These are phyloP conservation scores for Ophiocordyceps camponoti-saundersi DNA, from an alignment of 2,329 filamentous ascomycete species.

Conservation along the genomic window DNA sequence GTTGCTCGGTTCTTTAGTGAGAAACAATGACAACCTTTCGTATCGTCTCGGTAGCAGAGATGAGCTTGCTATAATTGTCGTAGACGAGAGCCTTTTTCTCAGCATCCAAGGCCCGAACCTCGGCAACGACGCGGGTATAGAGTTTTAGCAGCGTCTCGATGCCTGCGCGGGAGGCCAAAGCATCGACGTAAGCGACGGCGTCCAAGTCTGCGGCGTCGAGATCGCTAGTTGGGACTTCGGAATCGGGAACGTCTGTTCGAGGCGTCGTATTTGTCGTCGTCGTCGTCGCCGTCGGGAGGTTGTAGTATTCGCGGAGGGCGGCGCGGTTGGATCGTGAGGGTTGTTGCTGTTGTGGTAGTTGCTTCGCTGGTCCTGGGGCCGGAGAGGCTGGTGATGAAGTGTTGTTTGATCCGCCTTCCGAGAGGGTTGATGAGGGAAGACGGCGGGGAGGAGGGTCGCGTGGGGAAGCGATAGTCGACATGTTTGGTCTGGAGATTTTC, in stretches of 20 bases:
- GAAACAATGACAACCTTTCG: slow-evolving; percentile 29
- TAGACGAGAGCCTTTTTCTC: slow-evolving; percentile 96
- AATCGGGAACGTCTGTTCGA: slow-evolving; percentile 26
- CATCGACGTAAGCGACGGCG: slow-evolving; percentile 48
- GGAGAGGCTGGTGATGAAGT: slow-evolving; percentile 46
- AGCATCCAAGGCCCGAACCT: slow-evolving; percentile 80
- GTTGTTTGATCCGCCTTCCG: slow-evolving; percentile 42
- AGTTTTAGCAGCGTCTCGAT: slow-evolving; percentile 52
- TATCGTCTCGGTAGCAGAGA: slow-evolving; percentile 93
- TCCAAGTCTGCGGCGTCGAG: slow-evolving; percentile 62
- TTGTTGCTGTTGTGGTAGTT: no score
- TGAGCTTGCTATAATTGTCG: slow-evolving; percentile 95
- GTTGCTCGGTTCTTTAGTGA: background rate
- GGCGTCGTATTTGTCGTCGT: slow-evolving; percentile 16
- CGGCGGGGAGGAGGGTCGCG: slow-evolving; percentile 42
- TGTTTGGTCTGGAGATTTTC: slow-evolving; percentile 11
- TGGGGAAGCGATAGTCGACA: slow-evolving; percentile 50
- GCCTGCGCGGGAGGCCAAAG: slow-evolving; percentile 41
- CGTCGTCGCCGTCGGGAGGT: slow-evolving; percentile 35
- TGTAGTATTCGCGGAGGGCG: slow-evolving; percentile 89
- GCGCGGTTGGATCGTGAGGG: slow-evolving; percentile 48
- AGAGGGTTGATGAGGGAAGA: slow-evolving; percentile 30
- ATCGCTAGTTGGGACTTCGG: slow-evolving; percentile 48
- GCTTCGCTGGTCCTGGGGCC: slow-evolving; percentile 42
- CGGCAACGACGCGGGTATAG: slow-evolving; percentile 56